phyloP scores from a whole-genome alignment of 2,329 filamentous ascomycete genomes.

The Xylariomycetidae sp. region DNA sequence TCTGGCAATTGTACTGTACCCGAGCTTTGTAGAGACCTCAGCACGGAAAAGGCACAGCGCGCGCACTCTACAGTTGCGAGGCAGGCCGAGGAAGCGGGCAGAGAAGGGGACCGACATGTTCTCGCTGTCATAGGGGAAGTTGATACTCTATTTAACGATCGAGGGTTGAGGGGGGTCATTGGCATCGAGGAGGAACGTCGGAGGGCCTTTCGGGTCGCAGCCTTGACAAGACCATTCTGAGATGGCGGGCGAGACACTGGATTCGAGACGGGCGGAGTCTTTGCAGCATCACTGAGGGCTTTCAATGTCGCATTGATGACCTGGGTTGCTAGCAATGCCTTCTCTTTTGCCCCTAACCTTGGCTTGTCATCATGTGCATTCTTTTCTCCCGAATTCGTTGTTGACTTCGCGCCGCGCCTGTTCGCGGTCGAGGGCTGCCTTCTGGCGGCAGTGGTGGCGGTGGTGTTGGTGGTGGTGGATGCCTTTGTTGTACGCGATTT shows the following conservation, averaged over 20 bases:
- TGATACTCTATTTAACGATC: constrained; percentile 55
- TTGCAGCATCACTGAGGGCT: constrained; percentile 62
- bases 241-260: constrained; percentile 26
- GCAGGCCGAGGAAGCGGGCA: constrained; percentile 36
- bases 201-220: constrained; percentile 36
- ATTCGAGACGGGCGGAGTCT: constrained; percentile 33
- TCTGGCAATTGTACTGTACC: constrained; percentile 52
- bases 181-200: constrained; percentile 54
- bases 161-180: constrained; percentile 57
- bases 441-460: neutral
- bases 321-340: constrained; percentile 65
- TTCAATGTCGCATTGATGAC: constrained; percentile 69
- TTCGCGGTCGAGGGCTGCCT: constrained; percentile 11
- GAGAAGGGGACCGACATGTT: constrained; percentile 21
- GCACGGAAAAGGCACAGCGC: constrained; percentile 59
- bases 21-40: constrained; percentile 54
- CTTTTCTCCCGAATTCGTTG: constrained; percentile 8
- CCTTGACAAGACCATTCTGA: constrained; percentile 33
- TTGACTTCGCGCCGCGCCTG: constrained; percentile 2
- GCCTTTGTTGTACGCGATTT: constrained; percentile 27
- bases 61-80: constrained; percentile 64
- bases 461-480: constrained; percentile 10
- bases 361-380: constrained; percentile 23
- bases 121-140: constrained; percentile 45
- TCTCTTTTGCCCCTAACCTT: constrained; percentile 52